A percentile compares a stretch with the other conserved stretches of the same genome.
phyloP scores from a whole-genome alignment of 192 early-diverging fungal genomes.

The Gonapodya prolifera region DNA sequence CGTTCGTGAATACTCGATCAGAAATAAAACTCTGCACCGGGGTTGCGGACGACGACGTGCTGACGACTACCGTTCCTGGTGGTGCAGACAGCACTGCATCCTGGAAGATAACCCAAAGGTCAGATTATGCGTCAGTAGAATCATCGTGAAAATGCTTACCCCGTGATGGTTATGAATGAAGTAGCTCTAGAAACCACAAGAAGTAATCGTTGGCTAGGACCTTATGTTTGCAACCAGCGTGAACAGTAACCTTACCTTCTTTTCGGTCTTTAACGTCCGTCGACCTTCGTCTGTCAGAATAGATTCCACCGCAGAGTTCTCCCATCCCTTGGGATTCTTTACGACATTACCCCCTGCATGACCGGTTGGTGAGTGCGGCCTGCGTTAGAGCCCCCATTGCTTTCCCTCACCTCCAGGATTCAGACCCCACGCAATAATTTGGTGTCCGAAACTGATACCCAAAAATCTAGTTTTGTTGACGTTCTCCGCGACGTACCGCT shows the following conservation, averaged over 20 bases:
- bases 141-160: background rate
- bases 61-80: background rate
- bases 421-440: conserved; percentile 3
- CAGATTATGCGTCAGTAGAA: background rate
- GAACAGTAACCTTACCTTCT: background rate
- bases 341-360: background rate
- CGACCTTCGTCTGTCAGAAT: background rate
- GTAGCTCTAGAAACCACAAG: background rate
- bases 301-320: background rate
- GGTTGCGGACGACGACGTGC: background rate
- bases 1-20: background rate
- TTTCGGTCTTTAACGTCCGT: background rate
- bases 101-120: background rate
- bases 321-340: background rate
- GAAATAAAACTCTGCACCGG: background rate
- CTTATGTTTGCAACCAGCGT: background rate
- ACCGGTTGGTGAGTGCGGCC: background rate
- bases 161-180: background rate
- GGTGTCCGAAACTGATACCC: conserved; percentile 1
- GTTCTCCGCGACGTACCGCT: conserved; percentile 5
- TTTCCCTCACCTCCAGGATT: conserved; percentile 2
- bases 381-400: background rate
- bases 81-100: background rate
- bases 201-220: background rate
- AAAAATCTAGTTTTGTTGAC: background rate